Percentiles rank a stretch among this genome's conserved stretches.
Evolutionary conservation across 495 filamentous ascomycete genomes (phyloP).

Genomic region (Ramalina intermedia): DNA sequence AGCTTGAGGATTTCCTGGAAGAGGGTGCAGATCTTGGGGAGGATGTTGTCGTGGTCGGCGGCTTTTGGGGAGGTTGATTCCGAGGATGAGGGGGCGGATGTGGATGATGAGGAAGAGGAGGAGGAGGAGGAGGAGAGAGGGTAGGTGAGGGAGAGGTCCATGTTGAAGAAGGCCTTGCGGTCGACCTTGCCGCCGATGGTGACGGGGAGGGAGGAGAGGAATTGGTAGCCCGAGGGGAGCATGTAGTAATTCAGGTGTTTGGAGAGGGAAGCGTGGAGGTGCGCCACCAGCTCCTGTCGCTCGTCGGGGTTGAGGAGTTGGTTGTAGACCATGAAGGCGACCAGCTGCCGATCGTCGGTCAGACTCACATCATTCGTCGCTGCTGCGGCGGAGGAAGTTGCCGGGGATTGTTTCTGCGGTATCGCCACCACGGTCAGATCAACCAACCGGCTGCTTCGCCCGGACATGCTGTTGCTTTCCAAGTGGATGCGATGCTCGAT

Average conservation of each 20-base stretch:
- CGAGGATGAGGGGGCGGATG: not conserved
- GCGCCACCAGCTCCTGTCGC: conserved; percentile 7
- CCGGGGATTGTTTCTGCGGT: not conserved
- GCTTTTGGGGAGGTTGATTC: not conserved
- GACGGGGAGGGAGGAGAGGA: conserved; percentile 16
- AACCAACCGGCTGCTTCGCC: conserved; percentile 1
- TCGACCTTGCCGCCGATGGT: conserved; percentile 20
- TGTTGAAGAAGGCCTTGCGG: conserved; percentile 12
- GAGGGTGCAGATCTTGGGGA: conserved; percentile 6
- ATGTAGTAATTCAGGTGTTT: conserved; percentile 18
- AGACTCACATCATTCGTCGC: not conserved
- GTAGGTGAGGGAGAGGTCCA: conserved; percentile 11
- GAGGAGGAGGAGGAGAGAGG: conserved; percentile 4
- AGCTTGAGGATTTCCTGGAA: conserved; percentile 15
- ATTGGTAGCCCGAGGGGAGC: conserved; percentile 19
- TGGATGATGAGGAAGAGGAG: not conserved
- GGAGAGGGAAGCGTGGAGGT: conserved; percentile 10
- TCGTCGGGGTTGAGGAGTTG: conserved; percentile 1
- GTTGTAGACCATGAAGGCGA: conserved; percentile 14
- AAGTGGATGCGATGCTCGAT: conserved; percentile 33
- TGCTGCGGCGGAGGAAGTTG: not conserved
- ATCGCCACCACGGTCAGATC: conserved; percentile 8
- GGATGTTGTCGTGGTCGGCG: not conserved
- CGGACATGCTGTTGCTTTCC: conserved; percentile 3
- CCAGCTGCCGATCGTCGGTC: conserved; percentile 13